Evolutionary conservation across 768 basidiomycete genomes (phyloP).

Genomic region (Rhodotorula babjevae): DNA sequence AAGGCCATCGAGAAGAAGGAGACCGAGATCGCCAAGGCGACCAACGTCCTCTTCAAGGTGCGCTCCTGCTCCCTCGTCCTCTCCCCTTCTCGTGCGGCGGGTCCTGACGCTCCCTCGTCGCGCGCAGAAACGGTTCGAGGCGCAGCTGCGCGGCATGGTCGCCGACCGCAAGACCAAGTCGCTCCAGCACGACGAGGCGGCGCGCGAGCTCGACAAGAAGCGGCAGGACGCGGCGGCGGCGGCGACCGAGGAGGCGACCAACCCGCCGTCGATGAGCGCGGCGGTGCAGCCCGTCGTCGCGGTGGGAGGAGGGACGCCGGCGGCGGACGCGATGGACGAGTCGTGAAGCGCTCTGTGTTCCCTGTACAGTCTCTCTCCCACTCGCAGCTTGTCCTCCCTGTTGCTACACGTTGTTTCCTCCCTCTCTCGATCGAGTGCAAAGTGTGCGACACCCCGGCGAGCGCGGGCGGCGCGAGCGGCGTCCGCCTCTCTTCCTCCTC

Average conservation of each 20-base stretch:
- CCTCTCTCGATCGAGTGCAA: not conserved
- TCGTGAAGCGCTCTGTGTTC: not conserved
- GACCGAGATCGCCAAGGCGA: constrained; percentile 72
- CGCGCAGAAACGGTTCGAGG: constrained; percentile 80
- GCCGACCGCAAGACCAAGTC: constrained; percentile 80
- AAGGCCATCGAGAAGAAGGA: constrained; percentile 80
- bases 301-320: not conserved
- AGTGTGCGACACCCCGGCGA: too few species aligned
- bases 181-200: constrained; percentile 51
- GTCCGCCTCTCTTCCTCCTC: not conserved
- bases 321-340: constrained; percentile 8
- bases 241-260: constrained; percentile 7
- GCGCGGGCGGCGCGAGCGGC: too few species aligned
- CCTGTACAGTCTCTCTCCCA: not conserved
- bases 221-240: constrained; percentile 20
- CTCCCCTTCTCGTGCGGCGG: too few species aligned
- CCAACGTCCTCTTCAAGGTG: constrained; percentile 82
- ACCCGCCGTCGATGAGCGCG: constrained; percentile 6
- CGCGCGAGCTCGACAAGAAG: constrained; percentile 34
- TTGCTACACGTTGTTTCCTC: not conserved
- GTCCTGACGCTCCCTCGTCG: too few species aligned
- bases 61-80: constrained; percentile 13
- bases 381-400: not conserved
- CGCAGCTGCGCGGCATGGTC: constrained; percentile 74
- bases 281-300: constrained; percentile 9